Base-by-base conservation (phyloP, 2,329 filamentous ascomycete genomes). In the Pseudogymnoascus sp. region DNA sequence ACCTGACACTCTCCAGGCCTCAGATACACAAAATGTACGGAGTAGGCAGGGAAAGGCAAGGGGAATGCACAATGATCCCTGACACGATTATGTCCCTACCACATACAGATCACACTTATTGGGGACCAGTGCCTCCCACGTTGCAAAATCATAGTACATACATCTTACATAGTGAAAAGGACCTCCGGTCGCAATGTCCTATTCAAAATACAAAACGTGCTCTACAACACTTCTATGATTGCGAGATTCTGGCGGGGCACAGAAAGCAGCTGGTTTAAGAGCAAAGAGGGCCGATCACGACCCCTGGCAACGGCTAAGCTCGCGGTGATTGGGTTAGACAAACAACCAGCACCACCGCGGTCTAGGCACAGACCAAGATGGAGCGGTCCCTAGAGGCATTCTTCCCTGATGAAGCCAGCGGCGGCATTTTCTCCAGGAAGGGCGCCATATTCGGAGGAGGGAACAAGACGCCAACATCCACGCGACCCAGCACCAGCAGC, bases 401-500 rank as follows among this genome's bases (percentile, higher is more conserved):
- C 49, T 55, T 55, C 49, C 26, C 49, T 19, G 49, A 55, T 31
- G 49, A 55, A 33, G 49, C 49, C 49, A 55, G 33, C 33, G 31
- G 33, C 10, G 58, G 58, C 29, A 41, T 61, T 37, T 63, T 63
- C 62, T 60, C 58, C n/a, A 60, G 58, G 55, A 63, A 12, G 33
- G 62, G 62, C 58, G 31, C 61, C 65, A 52, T 65, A 31, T 62
- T 60, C 31, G 62, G 63, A 33, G 61, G 60, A 29, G 58, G 58
- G n/a, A 69, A 62, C 61, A 71, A 68, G 61, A 70, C 70, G 23
- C 64, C 68, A 62, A 67, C 63, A 6, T 64, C 68, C 19, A 68
- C 68, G 26, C 66, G 69, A 45, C 69, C 70, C 39, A 67, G 63
- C 63, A 72, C 70, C 8, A 69, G 69, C 62, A 66, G 65, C 55